These are phyloP conservation scores for Podospora tetraspora DNA, from an alignment of 495 filamentous ascomycete genomes.

Conservation along the genomic window DNA sequence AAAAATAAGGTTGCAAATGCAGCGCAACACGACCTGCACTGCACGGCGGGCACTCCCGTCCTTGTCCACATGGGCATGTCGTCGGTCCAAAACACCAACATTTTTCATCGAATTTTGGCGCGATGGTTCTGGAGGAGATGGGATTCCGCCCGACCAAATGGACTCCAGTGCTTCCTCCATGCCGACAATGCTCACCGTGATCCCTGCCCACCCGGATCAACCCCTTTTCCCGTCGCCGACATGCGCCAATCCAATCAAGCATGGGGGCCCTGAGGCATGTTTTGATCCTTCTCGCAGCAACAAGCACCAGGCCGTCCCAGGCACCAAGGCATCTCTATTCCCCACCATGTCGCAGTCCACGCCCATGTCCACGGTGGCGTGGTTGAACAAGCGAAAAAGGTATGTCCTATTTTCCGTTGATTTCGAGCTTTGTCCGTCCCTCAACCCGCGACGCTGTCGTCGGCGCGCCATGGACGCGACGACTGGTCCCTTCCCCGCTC, in stretches of 20 bases:
- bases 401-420: neutral
- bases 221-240: neutral
- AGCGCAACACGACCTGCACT: neutral
- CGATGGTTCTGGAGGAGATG: neutral
- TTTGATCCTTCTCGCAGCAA: neutral
- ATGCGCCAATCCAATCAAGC: neutral
- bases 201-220: neutral
- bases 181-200: neutral
- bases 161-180: too few species aligned
- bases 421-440: neutral
- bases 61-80: neutral
- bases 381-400: neutral
- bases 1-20: neutral
- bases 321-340: neutral
- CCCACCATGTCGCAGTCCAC: neutral
- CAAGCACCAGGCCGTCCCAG: neutral
- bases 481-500: neutral
- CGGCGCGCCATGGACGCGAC: neutral
- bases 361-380: neutral
- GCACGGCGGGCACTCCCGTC: neutral
- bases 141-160: neutral
- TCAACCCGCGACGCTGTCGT: neutral
- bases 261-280: constrained; percentile 1
- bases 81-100: neutral
- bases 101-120: neutral